Conservation (phyloP, 2,329 filamentous ascomycete genomes). For the Claviceps pazoutovae region DNA sequence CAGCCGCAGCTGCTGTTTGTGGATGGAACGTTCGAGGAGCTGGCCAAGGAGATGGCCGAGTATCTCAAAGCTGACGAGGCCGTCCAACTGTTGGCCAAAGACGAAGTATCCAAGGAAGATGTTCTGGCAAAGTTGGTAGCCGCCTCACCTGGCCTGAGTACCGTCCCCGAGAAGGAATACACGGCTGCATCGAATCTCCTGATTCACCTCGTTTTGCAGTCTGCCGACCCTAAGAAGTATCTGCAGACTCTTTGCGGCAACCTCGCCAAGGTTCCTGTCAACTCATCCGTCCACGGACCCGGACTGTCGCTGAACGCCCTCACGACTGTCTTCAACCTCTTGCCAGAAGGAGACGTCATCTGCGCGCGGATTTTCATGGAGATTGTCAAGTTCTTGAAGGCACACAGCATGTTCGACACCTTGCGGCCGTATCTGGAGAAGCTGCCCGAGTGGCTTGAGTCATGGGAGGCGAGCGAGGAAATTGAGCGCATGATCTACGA, state of each 20-base stretch:
- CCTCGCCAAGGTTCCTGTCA: slow-evolving; percentile 73
- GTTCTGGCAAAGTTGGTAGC: slow-evolving; percentile 80
- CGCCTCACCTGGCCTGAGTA: slow-evolving; percentile 63
- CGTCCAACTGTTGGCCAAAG: slow-evolving; percentile 57
- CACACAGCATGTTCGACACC: slow-evolving; percentile 64
- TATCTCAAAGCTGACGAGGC: slow-evolving; percentile 79
- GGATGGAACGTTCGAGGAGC: slow-evolving; percentile 87
- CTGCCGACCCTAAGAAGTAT: slow-evolving; percentile 71
- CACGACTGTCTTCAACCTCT: slow-evolving; percentile 92
- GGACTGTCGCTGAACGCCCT: slow-evolving; percentile 81
- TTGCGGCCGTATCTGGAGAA: slow-evolving; percentile 73
- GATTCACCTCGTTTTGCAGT: slow-evolving; percentile 81
- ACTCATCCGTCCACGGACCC: slow-evolving; percentile 72
- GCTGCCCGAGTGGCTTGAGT: slow-evolving; percentile 65
- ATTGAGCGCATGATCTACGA: slow-evolving; percentile 76
- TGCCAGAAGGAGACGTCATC: slow-evolving; percentile 60
- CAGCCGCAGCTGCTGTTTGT: slow-evolving; percentile 56
- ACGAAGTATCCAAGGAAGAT: slow-evolving; percentile 59
- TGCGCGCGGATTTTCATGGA: slow-evolving; percentile 85
- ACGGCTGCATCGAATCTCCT: slow-evolving; percentile 93
- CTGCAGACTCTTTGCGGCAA: slow-evolving; percentile 80
- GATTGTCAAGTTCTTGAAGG: slow-evolving; percentile 71
- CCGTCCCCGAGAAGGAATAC: slow-evolving; percentile 90
- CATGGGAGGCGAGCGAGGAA: slow-evolving; percentile 73
- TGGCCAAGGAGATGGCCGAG: slow-evolving; percentile 85